phyloP scores from a whole-genome alignment of 805 yeast genomes.

The Wickerhamomyces sydowiorum region DNA sequence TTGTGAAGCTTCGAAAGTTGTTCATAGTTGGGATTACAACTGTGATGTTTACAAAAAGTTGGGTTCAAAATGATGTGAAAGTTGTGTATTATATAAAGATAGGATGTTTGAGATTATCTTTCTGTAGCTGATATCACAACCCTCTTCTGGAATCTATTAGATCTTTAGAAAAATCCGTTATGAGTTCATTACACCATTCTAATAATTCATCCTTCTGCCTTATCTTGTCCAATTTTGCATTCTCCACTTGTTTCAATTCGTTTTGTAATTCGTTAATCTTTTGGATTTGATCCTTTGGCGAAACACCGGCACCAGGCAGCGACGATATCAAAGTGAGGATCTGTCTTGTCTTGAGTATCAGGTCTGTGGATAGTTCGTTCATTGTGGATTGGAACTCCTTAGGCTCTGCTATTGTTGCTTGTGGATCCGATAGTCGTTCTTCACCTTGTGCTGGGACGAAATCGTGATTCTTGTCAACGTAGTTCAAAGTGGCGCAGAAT shows the following conservation, averaged over 20 bases:
- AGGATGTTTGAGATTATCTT: too few species aligned
- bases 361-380: slow-evolving; percentile 77
- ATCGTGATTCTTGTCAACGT: slow-evolving; percentile 72
- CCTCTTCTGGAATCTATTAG: slow-evolving; percentile 28
- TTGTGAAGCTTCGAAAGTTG: slow-evolving; percentile 33
- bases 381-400: slow-evolving; percentile 38
- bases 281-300: slow-evolving; percentile 65
- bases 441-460: slow-evolving; percentile 46
- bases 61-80: background rate
- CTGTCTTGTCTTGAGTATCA: slow-evolving; percentile 81
- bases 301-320: slow-evolving; percentile 87
- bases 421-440: slow-evolving; percentile 57
- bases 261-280: slow-evolving; percentile 56
- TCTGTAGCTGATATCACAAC: too few species aligned
- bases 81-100: too few species aligned
- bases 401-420: slow-evolving; percentile 49
- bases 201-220: slow-evolving; percentile 58
- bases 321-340: slow-evolving; percentile 81
- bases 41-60: slow-evolving; percentile 26
- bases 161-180: slow-evolving; percentile 39
- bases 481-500: slow-evolving; percentile 71
- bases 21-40: slow-evolving; percentile 38
- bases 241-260: slow-evolving; percentile 58
- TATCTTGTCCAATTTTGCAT: slow-evolving; percentile 49
- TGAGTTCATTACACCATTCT: slow-evolving; percentile 59